Evolutionary conservation across 148 eudicot genomes (phyloP).

Genomic region (Chenopodium formosanum): DNA sequence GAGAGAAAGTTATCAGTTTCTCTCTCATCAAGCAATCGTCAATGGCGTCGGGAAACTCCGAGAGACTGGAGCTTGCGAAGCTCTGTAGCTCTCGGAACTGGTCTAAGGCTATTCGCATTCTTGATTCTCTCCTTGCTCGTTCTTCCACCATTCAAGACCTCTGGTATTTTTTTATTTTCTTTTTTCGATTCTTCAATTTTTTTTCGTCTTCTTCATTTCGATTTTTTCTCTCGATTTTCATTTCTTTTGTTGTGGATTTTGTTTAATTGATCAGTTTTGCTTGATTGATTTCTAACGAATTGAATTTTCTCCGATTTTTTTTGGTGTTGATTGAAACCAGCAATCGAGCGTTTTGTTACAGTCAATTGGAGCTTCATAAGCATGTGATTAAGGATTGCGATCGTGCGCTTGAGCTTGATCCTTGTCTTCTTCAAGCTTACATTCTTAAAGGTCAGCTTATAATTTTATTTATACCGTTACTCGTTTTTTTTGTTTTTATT

Average conservation of each 20-base stretch:
- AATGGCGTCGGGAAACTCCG: conserved; percentile 60
- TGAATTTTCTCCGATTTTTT: conserved; percentile 7
- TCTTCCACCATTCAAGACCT: conserved; percentile 74
- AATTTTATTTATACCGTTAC: too few species aligned
- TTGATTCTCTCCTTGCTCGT: conserved; percentile 70
- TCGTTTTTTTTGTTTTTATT: too few species aligned
- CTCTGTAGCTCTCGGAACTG: conserved; percentile 82
- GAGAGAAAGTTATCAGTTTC: conserved; percentile 4
- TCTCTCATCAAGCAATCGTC: conserved; percentile 23
- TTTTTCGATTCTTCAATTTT: neutral
- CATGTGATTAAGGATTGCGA: conserved; percentile 96
- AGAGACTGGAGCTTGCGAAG: conserved; percentile 79
- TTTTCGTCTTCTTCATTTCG: neutral
- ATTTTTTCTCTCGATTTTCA: neutral
- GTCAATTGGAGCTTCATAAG: conserved; percentile 98
- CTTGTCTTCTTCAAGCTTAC: conserved; percentile 74
- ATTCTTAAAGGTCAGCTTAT: conserved; percentile 68
- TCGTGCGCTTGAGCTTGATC: conserved; percentile 80
- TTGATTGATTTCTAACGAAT: neutral
- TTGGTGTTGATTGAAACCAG: conserved; percentile 34
- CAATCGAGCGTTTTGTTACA: conserved; percentile 94
- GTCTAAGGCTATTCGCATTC: conserved; percentile 94
- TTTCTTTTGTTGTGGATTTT: neutral
- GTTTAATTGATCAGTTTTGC: neutral
- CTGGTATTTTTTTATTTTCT: conserved; percentile 41